A percentile compares a stretch with the other conserved stretches of the same genome.
These are phyloP conservation scores for Aphanomyces astaci DNA, from an alignment of 352 stramenopile species.

Conservation along the genomic window DNA sequence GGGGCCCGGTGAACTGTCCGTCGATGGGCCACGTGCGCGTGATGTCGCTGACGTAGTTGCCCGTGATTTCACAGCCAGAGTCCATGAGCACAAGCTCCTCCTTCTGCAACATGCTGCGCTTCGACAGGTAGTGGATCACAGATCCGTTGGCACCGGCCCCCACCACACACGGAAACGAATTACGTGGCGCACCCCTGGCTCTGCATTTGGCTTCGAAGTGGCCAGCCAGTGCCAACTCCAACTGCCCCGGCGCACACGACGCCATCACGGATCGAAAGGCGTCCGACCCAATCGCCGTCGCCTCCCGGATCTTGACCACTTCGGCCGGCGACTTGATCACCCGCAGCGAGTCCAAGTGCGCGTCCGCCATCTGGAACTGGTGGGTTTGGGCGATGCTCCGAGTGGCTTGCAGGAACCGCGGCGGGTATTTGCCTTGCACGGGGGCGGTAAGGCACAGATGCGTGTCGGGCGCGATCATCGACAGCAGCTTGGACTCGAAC, in stretches of 20 bases:
- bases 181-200: slow-evolving; percentile 64
- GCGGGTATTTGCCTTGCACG: slow-evolving; percentile 40
- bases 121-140: slow-evolving; percentile 76
- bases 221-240: slow-evolving; percentile 59
- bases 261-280: slow-evolving; percentile 78
- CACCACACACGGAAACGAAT: slow-evolving; percentile 79
- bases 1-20: slow-evolving; percentile 36
- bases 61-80: slow-evolving; percentile 68
- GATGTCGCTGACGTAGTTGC: slow-evolving; percentile 75
- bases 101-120: slow-evolving; percentile 45
- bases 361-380: slow-evolving; percentile 43
- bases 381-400: slow-evolving; percentile 59
- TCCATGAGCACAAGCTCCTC: slow-evolving; percentile 81
- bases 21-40: slow-evolving; percentile 70
- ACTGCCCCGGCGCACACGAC: slow-evolving; percentile 47
- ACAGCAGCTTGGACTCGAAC: slow-evolving; percentile 40
- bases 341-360: slow-evolving; percentile 66
- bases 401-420: slow-evolving; percentile 50
- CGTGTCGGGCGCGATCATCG: slow-evolving; percentile 47
- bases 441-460: slow-evolving; percentile 64
- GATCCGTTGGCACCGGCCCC: slow-evolving; percentile 65
- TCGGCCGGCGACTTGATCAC: slow-evolving; percentile 67
- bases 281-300: slow-evolving; percentile 49
- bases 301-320: slow-evolving; percentile 64
- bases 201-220: slow-evolving; percentile 66